Evolutionary conservation across 306 rosid species (phyloP), one percentile per base, ranked within the genome.

Genomic region (Quercus gilva): DNA sequence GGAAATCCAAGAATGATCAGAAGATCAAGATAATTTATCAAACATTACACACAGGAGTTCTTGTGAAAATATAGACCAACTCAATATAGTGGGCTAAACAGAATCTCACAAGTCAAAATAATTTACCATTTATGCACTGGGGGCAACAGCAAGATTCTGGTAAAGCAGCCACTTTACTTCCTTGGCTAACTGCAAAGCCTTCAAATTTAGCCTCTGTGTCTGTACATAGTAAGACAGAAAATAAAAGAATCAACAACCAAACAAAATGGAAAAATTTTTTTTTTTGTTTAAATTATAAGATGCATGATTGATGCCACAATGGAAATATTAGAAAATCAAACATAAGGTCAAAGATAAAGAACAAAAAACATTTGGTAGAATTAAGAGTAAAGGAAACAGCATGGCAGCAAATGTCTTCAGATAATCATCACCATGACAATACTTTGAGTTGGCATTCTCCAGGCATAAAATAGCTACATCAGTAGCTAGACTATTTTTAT

Each of bases 321-420:
- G 56, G 55, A 68, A 35, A 35, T 13, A 41, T 71, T 29, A 55
- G 23, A 56, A 79, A 63, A 33, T 35, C 51, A 81, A 69, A 67
- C 77, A 26, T 28, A 72, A 76, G 33, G 52, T 71, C 79, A 61
- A 56, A 55, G 33, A 28, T 14, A 70, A 80, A 68, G 63, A 69
- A 29, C 56, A 84, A 75, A 60, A 63, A 73, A 94, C 99, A 97
- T 94, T 92, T 58, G 92, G 97, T 63, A 83, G 80, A 83, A 87
- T 79, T 81, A 94, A 73, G 77, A 94, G 97, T 60, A 92, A 57
- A 8, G 99, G 97, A 84, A 90, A 92, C 41, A 89, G 83, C 92
- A 91, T 75, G 29, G 87, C 87, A 86, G 90, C 88, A 56, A 87
- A 35, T 49, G 18, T 84, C 78, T 85, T 75, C 80, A 84, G 69